These are phyloP conservation scores for Mortierella sp. DNA, from an alignment of 371 early-diverging fungal genomes.

Conservation along the genomic window DNA sequence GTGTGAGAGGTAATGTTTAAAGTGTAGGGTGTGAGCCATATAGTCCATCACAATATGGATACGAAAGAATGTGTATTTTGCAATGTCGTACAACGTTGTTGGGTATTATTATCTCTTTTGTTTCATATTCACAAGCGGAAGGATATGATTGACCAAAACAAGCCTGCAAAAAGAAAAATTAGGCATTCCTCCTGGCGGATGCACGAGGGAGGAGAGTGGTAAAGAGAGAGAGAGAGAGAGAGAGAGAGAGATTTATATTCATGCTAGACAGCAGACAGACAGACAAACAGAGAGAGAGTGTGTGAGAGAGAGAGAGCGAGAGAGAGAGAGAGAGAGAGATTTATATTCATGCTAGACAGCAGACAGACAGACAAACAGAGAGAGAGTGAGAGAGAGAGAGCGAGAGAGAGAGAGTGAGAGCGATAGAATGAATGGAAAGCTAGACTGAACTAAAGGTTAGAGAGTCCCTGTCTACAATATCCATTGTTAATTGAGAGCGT, in stretches of 20 bases:
- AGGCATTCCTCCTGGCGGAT: too few species aligned
- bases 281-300: not conserved
- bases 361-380: not conserved
- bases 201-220: not conserved
- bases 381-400: not conserved
- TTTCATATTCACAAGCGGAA: too few species aligned
- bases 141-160: not conserved
- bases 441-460: not conserved
- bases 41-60: not conserved
- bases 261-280: not conserved
- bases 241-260: too few species aligned
- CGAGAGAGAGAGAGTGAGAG: not conserved
- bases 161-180: not conserved
- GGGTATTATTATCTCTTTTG: not conserved
- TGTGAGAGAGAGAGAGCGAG: not conserved
- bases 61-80: not conserved
- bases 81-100: not conserved
- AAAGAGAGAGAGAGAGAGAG: not conserved
- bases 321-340: not conserved
- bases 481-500: not conserved
- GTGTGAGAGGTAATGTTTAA: too few species aligned
- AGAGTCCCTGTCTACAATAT: not conserved
- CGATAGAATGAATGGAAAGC: not conserved
- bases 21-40: not conserved
- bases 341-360: too few species aligned